Evolutionary conservation across 108 stramenopile genomes (phyloP).

Genomic region (Skeletonema grethae): DNA sequence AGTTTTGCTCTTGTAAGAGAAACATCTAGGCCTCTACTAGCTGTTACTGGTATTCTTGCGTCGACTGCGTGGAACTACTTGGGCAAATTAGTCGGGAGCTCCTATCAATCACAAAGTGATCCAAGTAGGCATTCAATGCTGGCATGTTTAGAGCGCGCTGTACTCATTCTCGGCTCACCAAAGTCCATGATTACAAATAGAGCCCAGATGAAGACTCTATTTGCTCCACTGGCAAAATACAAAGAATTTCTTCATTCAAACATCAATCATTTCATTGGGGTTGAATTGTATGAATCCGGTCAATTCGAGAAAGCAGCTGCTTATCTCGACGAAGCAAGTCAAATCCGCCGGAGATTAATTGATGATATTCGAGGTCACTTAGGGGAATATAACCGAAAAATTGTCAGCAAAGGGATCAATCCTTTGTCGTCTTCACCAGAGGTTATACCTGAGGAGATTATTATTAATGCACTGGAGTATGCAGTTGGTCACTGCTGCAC

Average conservation of each 20-base stretch:
- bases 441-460: slow-evolving; percentile 8
- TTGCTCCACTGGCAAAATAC: slow-evolving; percentile 22
- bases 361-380: slow-evolving; percentile 13
- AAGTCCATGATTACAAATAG: slow-evolving; percentile 17
- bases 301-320: slow-evolving; percentile 23
- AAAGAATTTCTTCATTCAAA: slow-evolving; percentile 35
- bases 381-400: slow-evolving; percentile 3
- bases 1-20: slow-evolving; percentile 27
- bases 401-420: slow-evolving; percentile 4
- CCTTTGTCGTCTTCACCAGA: slow-evolving; percentile 13
- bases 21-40: slow-evolving; percentile 23
- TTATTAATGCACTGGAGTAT: slow-evolving; percentile 11
- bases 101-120: slow-evolving; percentile 4
- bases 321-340: slow-evolving; percentile 20
- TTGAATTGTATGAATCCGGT: slow-evolving; percentile 30
- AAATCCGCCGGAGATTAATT: slow-evolving; percentile 29
- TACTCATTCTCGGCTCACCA: slow-evolving; percentile 23
- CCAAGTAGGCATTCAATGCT: slow-evolving; percentile 20
- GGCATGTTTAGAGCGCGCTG: slow-evolving; percentile 34
- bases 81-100: slow-evolving; percentile 22
- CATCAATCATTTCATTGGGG: slow-evolving; percentile 37
- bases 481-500: slow-evolving; percentile 8
- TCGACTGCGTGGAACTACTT: slow-evolving; percentile 38
- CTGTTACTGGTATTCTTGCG: slow-evolving; percentile 33
- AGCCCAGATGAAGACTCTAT: slow-evolving; percentile 7